Percentiles rank a stretch among this genome's conserved stretches.
phyloP scores from a whole-genome alignment of 495 filamentous ascomycete species.

The Lepraria neglecta region DNA sequence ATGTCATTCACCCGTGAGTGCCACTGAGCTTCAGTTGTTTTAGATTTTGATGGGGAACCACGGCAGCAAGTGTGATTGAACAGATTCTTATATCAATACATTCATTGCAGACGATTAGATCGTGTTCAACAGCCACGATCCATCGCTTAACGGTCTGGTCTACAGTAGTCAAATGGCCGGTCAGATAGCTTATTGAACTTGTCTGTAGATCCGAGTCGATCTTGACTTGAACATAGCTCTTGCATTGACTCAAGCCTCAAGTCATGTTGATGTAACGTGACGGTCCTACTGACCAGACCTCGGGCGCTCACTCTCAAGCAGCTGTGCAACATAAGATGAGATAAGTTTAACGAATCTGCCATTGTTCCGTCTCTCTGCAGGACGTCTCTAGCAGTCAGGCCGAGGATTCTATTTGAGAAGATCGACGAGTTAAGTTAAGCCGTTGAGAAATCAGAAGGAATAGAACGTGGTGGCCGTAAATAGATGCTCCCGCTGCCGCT shows the following conservation, averaged over 20 bases:
- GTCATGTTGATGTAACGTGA: not conserved
- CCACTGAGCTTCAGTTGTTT: too few relatives aligned
- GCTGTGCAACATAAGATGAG: not conserved
- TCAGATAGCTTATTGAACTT: not conserved
- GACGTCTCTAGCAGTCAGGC: not conserved
- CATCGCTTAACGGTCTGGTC: not conserved
- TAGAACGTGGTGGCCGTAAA: constrained; percentile 10
- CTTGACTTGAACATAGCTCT: not conserved
- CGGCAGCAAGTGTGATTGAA: too few relatives aligned
- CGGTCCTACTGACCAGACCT: not conserved
- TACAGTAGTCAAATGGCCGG: not conserved
- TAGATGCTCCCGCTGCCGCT: constrained; percentile 11
- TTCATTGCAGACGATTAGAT: too few relatives aligned
- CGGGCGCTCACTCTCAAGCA: not conserved
- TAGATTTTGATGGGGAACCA: too few relatives aligned
- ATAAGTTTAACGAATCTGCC: not conserved
- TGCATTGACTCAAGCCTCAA: not conserved
- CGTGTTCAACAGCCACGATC: too few relatives aligned
- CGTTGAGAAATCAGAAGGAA: constrained; percentile 3
- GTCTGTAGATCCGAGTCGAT: not conserved
- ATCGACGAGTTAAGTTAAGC: not conserved
- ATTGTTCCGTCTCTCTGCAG: not conserved
- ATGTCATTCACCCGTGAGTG: too few relatives aligned
- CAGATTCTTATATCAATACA: too few relatives aligned
- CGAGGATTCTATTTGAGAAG: not conserved